phyloP scores from a whole-genome alignment of 2,329 filamentous ascomycete species.

The Fusarium palustre region DNA sequence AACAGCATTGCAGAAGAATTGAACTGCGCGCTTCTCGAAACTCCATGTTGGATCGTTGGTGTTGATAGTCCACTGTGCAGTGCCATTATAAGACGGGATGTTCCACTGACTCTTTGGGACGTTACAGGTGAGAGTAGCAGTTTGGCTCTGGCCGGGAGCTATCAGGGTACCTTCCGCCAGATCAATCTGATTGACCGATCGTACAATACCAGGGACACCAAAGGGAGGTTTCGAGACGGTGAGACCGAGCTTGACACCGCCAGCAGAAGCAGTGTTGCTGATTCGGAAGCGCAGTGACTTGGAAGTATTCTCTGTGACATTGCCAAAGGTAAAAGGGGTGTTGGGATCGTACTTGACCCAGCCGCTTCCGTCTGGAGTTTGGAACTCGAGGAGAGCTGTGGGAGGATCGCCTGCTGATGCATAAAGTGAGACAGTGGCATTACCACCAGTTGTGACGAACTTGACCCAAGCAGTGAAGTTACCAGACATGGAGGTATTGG shows the following conservation, averaged over 20 bases:
- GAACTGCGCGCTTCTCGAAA: slow-evolving; percentile 62
- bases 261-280: slow-evolving; percentile 61
- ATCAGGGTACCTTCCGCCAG: slow-evolving; percentile 68
- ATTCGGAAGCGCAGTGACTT: slow-evolving; percentile 63
- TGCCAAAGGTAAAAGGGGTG: slow-evolving; percentile 65
- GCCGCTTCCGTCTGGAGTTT: slow-evolving; percentile 60
- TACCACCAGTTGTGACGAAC: slow-evolving; percentile 62
- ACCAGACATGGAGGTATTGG: slow-evolving; percentile 59
- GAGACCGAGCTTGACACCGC: slow-evolving; percentile 62
- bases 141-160: slow-evolving; percentile 61
- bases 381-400: slow-evolving; percentile 65
- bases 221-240: slow-evolving; percentile 72
- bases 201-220: slow-evolving; percentile 64
- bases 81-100: slow-evolving; percentile 60
- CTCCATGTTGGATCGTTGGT: slow-evolving; percentile 62
- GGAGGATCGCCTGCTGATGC: slow-evolving; percentile 63
- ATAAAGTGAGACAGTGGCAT: slow-evolving; percentile 59
- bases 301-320: slow-evolving; percentile 64
- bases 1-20: slow-evolving; percentile 64
- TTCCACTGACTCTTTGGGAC: slow-evolving; percentile 70
- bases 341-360: slow-evolving; percentile 62
- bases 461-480: slow-evolving; percentile 63
- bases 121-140: slow-evolving; percentile 65
- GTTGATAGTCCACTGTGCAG: slow-evolving; percentile 67
- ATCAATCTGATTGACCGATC: slow-evolving; percentile 66